Base-by-base conservation (phyloP, 495 filamentous ascomycete species). In the Penicillium alfredii region DNA sequence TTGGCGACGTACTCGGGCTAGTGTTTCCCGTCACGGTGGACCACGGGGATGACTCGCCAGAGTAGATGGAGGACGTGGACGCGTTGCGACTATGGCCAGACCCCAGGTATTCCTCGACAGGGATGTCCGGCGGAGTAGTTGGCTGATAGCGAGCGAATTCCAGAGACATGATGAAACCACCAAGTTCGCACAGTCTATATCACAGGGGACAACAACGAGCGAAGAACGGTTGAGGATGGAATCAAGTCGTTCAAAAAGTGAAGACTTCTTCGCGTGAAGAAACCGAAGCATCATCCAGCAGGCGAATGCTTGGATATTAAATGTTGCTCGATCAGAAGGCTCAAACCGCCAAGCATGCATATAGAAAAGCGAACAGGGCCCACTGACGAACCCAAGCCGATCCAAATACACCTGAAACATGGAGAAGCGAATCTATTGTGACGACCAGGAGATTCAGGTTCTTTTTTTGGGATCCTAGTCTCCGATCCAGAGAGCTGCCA, bases 21-120 rank as follows among this genome's bases (percentile, higher is more conserved):
- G 84, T 90, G 38, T 74, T 64, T 39, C 72, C 66, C 15, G 86
- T 89, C 63, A 76, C 69, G 30, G 79, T 77, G 45, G 82, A 85
- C 60, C 81, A 84, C 38, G 87, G 84, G 44, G 87, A 90, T 26
- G 82, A 86, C 56, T 85, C 77, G 43, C 75, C 68, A 10, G 76
- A 81, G 56, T 72, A 78, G 38, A 71, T 37, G 13, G 72, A 73
- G 4, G 69, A 73, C 22, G 55, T 57, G 13, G 72, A 72, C 5
- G 63, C 53, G 35, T 63, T 60, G 35, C 66, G 66, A 41, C 61
- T 65, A 47, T 74, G 68, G 4, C 41, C 52, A 17, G 49, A 57
- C 8, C 55, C 57, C 30, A 51, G 28, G 11, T 42, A 49, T 33
- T 58, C 58, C 27, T 58, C 57, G 34, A 59, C 55, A 28, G 51